Evolutionary conservation across 495 filamentous ascomycete genomes (phyloP).

Genomic region (Penicillium parvum): DNA sequence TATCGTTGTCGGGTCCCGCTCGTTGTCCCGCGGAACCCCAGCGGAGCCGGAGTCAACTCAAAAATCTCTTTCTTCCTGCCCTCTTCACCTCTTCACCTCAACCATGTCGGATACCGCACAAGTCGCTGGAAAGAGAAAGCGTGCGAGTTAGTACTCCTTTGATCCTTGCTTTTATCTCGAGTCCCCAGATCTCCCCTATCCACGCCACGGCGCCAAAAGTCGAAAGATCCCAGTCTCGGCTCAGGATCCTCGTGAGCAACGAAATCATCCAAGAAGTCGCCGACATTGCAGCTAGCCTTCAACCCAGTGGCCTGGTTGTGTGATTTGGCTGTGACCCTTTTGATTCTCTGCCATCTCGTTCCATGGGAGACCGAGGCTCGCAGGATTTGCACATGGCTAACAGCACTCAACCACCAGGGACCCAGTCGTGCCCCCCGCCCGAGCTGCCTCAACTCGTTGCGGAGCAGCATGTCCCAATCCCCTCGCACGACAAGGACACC

Average conservation of each 20-base stretch:
- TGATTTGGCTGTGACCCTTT: not conserved
- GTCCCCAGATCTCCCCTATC: not conserved
- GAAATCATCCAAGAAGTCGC: not conserved
- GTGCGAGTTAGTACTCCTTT: constrained; percentile 39
- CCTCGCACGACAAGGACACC: constrained; percentile 79
- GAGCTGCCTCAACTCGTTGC: constrained; percentile 85
- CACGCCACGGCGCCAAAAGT: constrained; percentile 1
- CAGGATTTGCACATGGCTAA: constrained; percentile 20
- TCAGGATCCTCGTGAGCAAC: not conserved
- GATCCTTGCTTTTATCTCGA: not conserved
- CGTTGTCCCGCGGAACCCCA: constrained; percentile 18
- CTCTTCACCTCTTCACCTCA: constrained; percentile 2
- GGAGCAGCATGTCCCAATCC: constrained; percentile 84
- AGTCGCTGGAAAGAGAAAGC: constrained; percentile 47
- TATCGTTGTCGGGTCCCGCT: constrained; percentile 12
- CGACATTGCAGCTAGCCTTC: too few species aligned
- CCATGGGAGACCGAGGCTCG: not conserved
- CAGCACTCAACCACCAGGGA: constrained; percentile 47
- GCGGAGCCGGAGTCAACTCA: constrained; percentile 8
- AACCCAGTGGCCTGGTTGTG: not conserved
- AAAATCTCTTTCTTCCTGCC: constrained; percentile 21
- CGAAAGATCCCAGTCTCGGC: not conserved
- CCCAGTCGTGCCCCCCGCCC: constrained; percentile 91
- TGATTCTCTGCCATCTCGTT: not conserved
- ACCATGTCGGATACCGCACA: constrained; percentile 38